Evolutionary conservation across 2,329 filamentous ascomycete species (phyloP), one percentile per base, ranked within the genome.

Genomic region (Colletotrichum sp.): DNA sequence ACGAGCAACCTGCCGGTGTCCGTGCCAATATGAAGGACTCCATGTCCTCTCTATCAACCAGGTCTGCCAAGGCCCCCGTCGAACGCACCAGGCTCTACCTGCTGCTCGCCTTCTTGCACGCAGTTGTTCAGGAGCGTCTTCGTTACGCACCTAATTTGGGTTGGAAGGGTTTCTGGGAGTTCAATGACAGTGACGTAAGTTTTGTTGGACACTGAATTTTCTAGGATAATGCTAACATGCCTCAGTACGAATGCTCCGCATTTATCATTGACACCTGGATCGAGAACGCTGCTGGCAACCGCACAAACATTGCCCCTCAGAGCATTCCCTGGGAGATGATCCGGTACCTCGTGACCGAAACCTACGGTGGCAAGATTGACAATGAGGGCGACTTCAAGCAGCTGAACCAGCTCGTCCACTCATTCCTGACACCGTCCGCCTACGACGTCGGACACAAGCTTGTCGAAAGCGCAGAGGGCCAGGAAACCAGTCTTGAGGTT

Each of bases 81-180:
- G 97, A 99, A 86, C 95, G 97, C 83, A 93, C 94, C 26, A 92
- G 98, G 78, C 87, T 99, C 69, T 99, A 99, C 82, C 90, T 99
- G 64, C 89, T 99, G 65, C 90, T 99, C 49, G 97, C 95, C 5
- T 99, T 99, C 90, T 84, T 99, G 80, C 97, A 99, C 83, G 98
- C 97, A 8, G 96, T 99, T 49, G 93, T 98, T 13, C 97, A 99
- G 85, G 97, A 99, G 85, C 91, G 98, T 80, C 89, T 99, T 78
- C 94, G 97, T 78, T 99, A 99, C 84, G 96, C 96, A 28, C 98
- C 97, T 1, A 96, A 91, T 73, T 89, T 99, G 71, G 97, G 97
- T 76, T 99, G 97, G 97, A 98, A 98, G 88, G 95, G 96, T 70
- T 98, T 98, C 90, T 99, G 98, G 97, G 98, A 99, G 86, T 99